These are phyloP conservation scores for Ceratobasidium sp. DNA, from an alignment of 1,284 basidiomycete genomes.

Conservation along the genomic window DNA sequence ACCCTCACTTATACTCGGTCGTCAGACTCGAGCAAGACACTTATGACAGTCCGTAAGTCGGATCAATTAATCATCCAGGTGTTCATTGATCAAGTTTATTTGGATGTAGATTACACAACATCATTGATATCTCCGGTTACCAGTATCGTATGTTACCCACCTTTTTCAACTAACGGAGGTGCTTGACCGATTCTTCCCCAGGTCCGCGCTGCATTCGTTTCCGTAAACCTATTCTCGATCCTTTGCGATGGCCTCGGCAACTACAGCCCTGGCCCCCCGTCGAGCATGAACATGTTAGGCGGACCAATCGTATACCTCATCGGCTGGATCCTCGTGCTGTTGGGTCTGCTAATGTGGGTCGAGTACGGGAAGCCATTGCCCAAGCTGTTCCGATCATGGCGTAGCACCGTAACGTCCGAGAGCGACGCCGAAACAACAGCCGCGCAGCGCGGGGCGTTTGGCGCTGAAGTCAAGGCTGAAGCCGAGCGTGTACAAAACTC, in stretches of 20 bases:
- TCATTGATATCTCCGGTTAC: conserved; percentile 75
- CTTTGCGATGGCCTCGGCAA: conserved; percentile 70
- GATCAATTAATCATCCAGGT: neutral
- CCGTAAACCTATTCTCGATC: conserved; percentile 79
- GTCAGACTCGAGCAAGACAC: conserved; percentile 63
- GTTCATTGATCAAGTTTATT: neutral
- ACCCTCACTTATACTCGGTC: conserved; percentile 76
- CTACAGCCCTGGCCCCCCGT: conserved; percentile 62
- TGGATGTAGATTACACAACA: conserved; percentile 67
- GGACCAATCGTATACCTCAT: conserved; percentile 81
- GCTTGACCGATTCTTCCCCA: conserved; percentile 47
- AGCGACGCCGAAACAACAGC: neutral
- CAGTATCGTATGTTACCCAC: conserved; percentile 64
- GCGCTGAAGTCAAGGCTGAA: conserved; percentile 67
- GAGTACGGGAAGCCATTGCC: conserved; percentile 66
- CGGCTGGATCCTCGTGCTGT: conserved; percentile 64
- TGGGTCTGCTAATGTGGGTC: conserved; percentile 67
- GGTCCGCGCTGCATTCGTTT: conserved; percentile 74
- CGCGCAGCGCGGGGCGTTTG: conserved; percentile 13
- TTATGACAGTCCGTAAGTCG: conserved; percentile 68
- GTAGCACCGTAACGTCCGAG: conserved; percentile 36
- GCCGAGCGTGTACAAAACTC: conserved; percentile 62
- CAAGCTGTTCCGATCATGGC: conserved; percentile 35
- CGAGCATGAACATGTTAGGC: conserved; percentile 70
- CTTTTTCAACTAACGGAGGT: neutral